phyloP scores from a whole-genome alignment of 164 flowering plant species.

The Vitis rupestris region DNA sequence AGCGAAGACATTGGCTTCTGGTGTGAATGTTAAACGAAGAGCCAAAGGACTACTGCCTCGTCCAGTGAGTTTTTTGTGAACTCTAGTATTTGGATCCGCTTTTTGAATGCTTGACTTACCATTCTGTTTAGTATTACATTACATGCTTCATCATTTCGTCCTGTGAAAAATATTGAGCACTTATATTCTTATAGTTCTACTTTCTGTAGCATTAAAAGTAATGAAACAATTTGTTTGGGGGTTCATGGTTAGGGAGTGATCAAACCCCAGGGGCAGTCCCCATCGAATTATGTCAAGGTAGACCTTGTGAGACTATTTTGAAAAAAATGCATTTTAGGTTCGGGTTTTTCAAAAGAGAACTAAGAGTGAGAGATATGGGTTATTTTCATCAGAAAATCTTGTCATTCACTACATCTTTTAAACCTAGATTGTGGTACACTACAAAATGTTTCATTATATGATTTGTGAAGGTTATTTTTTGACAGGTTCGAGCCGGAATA shows the following conservation, averaged over 20 bases:
- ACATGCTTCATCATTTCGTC: no score
- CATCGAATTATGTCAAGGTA: no score
- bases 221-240: no score
- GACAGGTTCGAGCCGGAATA: slow-evolving; percentile 93
- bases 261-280: no score
- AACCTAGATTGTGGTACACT: no score
- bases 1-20: slow-evolving; percentile 74
- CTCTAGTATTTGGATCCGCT: neutral
- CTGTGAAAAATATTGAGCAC: no score
- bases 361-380: neutral
- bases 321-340: neutral
- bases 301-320: no score
- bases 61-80: slow-evolving; percentile 45
- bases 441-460: no score
- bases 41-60: slow-evolving; percentile 93
- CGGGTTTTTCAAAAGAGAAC: neutral
- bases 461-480: neutral
- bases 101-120: neutral
- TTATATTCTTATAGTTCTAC: no score
- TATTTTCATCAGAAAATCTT: no score
- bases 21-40: slow-evolving; percentile 83
- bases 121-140: neutral
- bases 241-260: no score
- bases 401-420: neutral
- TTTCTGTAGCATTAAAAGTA: no score